Base-by-base conservation (phyloP, 2,329 filamentous ascomycete species). In the Verticillium longisporum region DNA sequence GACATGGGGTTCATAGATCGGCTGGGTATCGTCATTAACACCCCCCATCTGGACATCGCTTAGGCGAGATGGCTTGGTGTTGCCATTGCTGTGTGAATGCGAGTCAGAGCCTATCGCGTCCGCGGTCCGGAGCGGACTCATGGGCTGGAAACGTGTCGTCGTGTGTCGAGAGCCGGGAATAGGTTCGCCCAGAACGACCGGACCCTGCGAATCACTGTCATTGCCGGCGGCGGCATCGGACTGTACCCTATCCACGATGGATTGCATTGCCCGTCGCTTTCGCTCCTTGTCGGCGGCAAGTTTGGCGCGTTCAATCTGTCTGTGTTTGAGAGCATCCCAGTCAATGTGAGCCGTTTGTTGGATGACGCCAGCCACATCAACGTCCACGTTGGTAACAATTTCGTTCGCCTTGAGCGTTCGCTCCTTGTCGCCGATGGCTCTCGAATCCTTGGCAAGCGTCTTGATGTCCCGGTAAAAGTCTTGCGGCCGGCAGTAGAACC, bases 391-490 rank as follows among this genome's bases (percentile, higher is more conserved):
- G 26, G 92, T 87, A 38, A 93, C 79, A 68, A 99, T 86, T 75
- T 99, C 95, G 62, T 96, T 96, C 1, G 92, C 93, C 72, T 93
- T 95, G 59, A 97, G 78, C 1, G 88, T 86, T 50, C 92, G 83
- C 64, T 96, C 90, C 67, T 88, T 87, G 68, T 98, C 94, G n/a
- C 89, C 91, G 61, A 88, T 84, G 10, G 87, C 88, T 71, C 88
- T 90, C 11, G 93, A 88, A 75, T 99, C 95, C 72, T 91, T 94
- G 26, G 89, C 88, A 5, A 99, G 78, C 38, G 88, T 85, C 71
- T 89, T 91, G 68, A 98, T 91, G 71, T 99, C 95, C 50, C 88
- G 87, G 58, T 96, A 76, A 71, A 97, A 99, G 71, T 97, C 94
- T 68, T 88, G 88, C 0, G 93, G 91, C 11, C 93, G 87, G 67